A percentile compares a stretch with the other conserved stretches of the same genome.
Evolutionary conservation across 805 yeast species (phyloP).

Genomic region (Candida fluviatilis): DNA sequence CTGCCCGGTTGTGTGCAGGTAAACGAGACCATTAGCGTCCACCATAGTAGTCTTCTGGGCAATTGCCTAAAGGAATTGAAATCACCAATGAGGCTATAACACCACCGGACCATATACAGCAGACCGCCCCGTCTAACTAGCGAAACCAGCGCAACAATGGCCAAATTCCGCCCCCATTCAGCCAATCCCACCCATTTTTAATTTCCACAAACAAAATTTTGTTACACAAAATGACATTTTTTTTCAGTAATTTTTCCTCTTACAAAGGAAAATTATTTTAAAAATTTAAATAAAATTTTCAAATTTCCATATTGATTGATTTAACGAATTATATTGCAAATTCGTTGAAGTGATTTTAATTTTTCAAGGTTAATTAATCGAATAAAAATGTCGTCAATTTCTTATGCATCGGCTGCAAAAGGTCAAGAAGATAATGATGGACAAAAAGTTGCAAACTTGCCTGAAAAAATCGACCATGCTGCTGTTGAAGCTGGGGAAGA

Average conservation of each 20-base stretch:
- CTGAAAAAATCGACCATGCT: neutral
- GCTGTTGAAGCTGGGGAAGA: constrained; percentile 8
- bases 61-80: too few species aligned
- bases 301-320: neutral
- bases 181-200: neutral
- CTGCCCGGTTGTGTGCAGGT: neutral
- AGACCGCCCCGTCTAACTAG: too few species aligned
- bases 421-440: constrained; percentile 3
- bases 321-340: neutral
- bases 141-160: too few species aligned
- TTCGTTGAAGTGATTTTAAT: neutral
- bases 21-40: too few species aligned
- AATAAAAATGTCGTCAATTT: constrained; percentile 4
- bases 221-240: constrained; percentile 1
- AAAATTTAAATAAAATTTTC: neutral
- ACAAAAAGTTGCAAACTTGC: constrained; percentile 6
- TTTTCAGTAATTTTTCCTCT: neutral
- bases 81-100: too few species aligned
- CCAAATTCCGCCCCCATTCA: too few species aligned
- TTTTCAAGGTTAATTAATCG: neutral
- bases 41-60: too few species aligned
- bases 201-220: neutral
- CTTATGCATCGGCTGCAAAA: constrained; percentile 3
- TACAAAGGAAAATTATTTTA: neutral
- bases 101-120: too few species aligned